Conservation (phyloP, 2,329 filamentous ascomycete species). For the Metarhizium sp. region DNA sequence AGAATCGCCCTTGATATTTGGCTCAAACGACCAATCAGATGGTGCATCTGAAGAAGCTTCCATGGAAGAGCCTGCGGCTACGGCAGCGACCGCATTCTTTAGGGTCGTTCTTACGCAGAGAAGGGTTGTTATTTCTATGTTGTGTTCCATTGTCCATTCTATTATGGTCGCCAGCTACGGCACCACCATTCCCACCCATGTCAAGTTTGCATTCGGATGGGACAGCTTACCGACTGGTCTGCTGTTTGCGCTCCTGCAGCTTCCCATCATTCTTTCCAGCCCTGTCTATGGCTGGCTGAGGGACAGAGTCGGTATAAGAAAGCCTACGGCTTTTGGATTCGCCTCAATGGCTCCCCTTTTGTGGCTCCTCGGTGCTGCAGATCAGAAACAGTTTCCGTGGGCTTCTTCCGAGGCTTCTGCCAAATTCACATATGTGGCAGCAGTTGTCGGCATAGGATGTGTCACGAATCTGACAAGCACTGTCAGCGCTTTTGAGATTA, state of each 20-base stretch:
- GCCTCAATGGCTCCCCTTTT: neutral
- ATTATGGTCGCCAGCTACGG: conserved; percentile 1
- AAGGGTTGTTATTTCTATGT: neutral
- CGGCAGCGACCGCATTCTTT: neutral
- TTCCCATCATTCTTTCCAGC: neutral
- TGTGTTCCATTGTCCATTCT: neutral
- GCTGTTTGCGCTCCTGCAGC: neutral
- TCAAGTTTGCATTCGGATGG: neutral
- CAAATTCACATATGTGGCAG: neutral
- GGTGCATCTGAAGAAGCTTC: neutral
- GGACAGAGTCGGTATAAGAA: neutral
- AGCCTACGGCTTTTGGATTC: neutral
- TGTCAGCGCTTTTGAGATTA: neutral
- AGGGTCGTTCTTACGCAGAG: neutral
- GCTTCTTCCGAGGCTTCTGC: neutral
- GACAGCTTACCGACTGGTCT: neutral
- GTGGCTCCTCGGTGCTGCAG: conserved; percentile 1
- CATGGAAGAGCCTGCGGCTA: no score
- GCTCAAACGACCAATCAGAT: neutral
- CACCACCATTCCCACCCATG: conserved; percentile 1
- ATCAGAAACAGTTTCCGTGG: conserved; percentile 1
- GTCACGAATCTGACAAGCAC: neutral
- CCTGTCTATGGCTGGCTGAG: neutral
- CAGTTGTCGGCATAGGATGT: neutral
- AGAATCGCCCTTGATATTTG: neutral